Evolutionary conservation across 345 rosid genomes (phyloP).

Genomic region (Garcia nutans): DNA sequence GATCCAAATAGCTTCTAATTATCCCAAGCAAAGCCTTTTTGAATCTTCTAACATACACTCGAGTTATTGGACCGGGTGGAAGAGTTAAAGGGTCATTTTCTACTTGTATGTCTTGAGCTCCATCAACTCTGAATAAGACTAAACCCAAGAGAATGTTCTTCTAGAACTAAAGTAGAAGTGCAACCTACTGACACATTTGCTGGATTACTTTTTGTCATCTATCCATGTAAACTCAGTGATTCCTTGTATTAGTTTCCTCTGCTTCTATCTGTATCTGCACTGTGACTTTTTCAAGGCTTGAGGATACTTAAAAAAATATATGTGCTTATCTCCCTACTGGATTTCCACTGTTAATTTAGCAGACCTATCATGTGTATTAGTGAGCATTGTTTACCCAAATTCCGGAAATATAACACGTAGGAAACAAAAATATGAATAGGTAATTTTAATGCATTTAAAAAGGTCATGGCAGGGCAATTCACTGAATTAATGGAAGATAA

Average conservation of each 20-base stretch:
- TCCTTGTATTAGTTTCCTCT: neutral
- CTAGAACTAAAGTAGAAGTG: neutral
- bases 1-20: no score
- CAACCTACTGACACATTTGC: constrained; percentile 3
- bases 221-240: neutral
- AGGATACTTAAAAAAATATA: neutral
- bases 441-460: neutral
- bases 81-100: no score
- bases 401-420: neutral
- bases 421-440: neutral
- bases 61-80: no score
- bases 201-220: neutral
- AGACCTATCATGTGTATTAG: neutral
- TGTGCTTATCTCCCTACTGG: neutral
- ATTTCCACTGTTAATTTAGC: neutral
- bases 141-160: neutral
- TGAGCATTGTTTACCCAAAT: neutral
- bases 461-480: neutral
- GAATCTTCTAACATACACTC: no score
- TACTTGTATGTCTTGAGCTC: no score
- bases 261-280: neutral
- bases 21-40: no score
- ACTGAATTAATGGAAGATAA: neutral
- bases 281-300: neutral
- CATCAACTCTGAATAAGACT: neutral